These are phyloP conservation scores for Fusarium nurragi DNA, from an alignment of 2,329 filamentous ascomycete species.

Conservation along the genomic window DNA sequence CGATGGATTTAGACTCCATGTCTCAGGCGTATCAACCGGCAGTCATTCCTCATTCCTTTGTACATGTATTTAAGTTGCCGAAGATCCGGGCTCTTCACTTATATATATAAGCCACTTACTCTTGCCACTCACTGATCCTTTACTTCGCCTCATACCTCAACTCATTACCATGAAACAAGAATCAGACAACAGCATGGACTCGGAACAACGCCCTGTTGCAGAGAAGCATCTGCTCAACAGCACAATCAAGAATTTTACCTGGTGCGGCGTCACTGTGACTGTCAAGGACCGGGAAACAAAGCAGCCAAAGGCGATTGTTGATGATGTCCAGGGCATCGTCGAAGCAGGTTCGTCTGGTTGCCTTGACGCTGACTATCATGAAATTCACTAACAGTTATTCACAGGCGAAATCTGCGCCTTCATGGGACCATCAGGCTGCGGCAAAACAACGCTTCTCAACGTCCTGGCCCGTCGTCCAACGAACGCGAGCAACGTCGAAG, in stretches of 20 bases:
- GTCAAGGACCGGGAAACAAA: slow-evolving; percentile 77
- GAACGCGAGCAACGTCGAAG: slow-evolving; percentile 53
- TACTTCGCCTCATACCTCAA: neutral
- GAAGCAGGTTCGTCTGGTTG: slow-evolving; percentile 61
- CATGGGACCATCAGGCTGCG: slow-evolving; percentile 79
- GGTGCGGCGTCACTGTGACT: slow-evolving; percentile 73
- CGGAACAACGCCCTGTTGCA: slow-evolving; percentile 41
- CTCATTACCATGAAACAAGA: slow-evolving; percentile 10
- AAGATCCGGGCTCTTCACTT: neutral
- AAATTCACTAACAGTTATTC: neutral
- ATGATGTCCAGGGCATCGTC: slow-evolving; percentile 70
- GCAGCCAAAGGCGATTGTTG: slow-evolving; percentile 69
- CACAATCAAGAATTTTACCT: slow-evolving; percentile 70
- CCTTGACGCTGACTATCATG: neutral
- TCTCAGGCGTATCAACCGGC: neutral
- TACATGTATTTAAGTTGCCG: neutral
- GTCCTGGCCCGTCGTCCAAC: slow-evolving; percentile 69
- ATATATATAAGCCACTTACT: neutral
- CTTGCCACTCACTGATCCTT: too few species aligned
- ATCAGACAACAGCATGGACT: slow-evolving; percentile 33
- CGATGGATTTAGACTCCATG: slow-evolving; percentile 3
- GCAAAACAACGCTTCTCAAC: slow-evolving; percentile 87
- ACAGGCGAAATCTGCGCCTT: slow-evolving; percentile 77
- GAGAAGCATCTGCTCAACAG: slow-evolving; percentile 69
- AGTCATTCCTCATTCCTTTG: neutral